Conservation (phyloP, 106 monocot genomes). For the Gastrodia elata region DNA sequence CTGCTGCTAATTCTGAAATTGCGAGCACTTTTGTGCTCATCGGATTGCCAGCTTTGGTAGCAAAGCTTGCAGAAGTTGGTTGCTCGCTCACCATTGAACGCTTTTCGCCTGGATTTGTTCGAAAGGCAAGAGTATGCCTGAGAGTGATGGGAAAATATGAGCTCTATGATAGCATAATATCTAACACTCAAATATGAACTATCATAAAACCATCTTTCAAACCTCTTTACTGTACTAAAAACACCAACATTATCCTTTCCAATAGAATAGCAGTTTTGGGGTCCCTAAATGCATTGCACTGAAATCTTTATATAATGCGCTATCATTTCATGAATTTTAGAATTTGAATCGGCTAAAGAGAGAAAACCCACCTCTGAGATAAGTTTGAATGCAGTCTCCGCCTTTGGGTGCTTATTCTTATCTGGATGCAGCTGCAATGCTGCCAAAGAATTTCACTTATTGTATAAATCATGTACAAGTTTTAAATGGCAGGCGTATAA, state of each 20-base stretch:
- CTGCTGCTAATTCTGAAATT: neutral
- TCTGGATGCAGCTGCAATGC: conserved; percentile 85
- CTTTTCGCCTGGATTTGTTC: conserved; percentile 42
- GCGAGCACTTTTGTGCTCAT: neutral
- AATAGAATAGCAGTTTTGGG: no score
- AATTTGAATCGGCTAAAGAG: conserved; percentile 5
- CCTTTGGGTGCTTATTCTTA: conserved; percentile 76
- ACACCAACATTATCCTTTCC: no score
- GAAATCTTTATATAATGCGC: no score
- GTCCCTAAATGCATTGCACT: no score
- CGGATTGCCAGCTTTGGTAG: conserved; percentile 11
- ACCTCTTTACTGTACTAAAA: no score
- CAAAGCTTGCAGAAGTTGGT: conserved; percentile 60
- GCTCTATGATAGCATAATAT: no score
- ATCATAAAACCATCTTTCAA: no score
- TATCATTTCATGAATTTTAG: no score
- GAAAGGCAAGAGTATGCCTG: conserved; percentile 81
- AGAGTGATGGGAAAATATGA: neutral
- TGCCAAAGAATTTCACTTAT: conserved; percentile 12
- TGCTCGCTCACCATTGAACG: conserved; percentile 36
- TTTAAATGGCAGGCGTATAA: neutral
- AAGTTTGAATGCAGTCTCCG: conserved; percentile 80
- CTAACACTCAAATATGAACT: no score
- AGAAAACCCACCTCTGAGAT: conserved; percentile 49
- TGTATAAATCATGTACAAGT: neutral